phyloP scores from a whole-genome alignment of 352 stramenopile genomes.

The Globisporangium lucens region DNA sequence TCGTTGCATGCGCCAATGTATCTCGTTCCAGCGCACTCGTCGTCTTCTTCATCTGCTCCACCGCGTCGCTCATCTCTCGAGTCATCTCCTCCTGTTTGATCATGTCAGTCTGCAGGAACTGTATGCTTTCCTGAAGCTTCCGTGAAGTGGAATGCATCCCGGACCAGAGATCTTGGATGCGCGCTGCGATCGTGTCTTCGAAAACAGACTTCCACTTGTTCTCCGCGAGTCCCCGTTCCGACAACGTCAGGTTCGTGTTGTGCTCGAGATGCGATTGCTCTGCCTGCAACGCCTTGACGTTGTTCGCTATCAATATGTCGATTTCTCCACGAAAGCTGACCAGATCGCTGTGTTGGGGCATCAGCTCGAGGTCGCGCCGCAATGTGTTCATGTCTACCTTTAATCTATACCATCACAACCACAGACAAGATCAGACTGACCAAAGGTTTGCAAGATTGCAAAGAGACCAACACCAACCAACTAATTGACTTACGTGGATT shows the following conservation, averaged over 20 bases:
- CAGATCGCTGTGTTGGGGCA: constrained; percentile 33
- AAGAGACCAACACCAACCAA: too few relatives aligned
- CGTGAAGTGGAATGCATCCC: constrained; percentile 32
- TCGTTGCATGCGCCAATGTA: constrained; percentile 16
- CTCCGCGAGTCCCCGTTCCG: constrained; percentile 35
- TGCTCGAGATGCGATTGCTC: constrained; percentile 33
- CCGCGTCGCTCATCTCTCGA: constrained; percentile 26
- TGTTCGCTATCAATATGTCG: constrained; percentile 22
- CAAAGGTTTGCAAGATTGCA: too few relatives aligned
- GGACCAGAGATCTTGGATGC: constrained; percentile 57
- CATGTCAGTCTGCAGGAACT: constrained; percentile 46
- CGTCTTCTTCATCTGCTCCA: constrained; percentile 29
- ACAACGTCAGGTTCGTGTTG: constrained; percentile 30
- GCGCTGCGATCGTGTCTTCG: constrained; percentile 38
- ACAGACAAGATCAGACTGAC: background rate
- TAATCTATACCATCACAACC: constrained; percentile 14
- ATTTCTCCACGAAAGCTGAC: constrained; percentile 44
- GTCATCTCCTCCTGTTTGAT: constrained; percentile 39
- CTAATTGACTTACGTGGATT: constrained; percentile 24
- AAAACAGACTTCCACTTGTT: constrained; percentile 64
- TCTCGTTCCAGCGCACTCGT: constrained; percentile 22
- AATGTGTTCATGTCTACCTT: constrained; percentile 42
- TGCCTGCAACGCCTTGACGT: constrained; percentile 22
- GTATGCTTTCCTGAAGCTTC: constrained; percentile 36
- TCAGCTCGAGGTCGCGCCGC: constrained; percentile 30